These are phyloP conservation scores for Albugo laibachii DNA, from an alignment of 352 stramenopile genomes.

Conservation along the genomic window DNA sequence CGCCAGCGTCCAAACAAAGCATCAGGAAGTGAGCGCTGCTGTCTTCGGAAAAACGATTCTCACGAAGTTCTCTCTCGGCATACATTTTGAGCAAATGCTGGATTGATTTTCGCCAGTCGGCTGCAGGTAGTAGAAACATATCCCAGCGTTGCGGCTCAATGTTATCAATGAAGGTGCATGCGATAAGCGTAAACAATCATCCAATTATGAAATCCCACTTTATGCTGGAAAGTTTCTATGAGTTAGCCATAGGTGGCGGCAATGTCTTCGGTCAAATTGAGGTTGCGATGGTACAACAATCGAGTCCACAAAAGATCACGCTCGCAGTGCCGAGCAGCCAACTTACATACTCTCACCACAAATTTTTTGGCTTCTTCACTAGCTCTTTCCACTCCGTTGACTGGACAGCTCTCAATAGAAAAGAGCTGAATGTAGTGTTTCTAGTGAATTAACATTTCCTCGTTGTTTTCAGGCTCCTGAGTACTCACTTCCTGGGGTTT, in stretches of 20 bases:
- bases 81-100: conserved; percentile 59
- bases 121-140: conserved; percentile 32
- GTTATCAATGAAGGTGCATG: conserved; percentile 51
- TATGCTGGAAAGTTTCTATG: conserved; percentile 33
- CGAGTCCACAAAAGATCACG: conserved; percentile 72
- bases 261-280: conserved; percentile 25
- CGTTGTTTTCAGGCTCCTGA: too few relatives aligned
- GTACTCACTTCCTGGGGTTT: too few relatives aligned
- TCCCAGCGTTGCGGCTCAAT: conserved; percentile 59
- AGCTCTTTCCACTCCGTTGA: conserved; percentile 36
- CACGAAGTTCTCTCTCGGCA: conserved; percentile 37
- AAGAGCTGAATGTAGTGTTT: too few relatives aligned
- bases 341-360: conserved; percentile 51
- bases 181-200: conserved; percentile 63
- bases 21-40: conserved; percentile 55
- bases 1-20: conserved; percentile 59
- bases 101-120: conserved; percentile 63
- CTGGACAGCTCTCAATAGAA: too few relatives aligned
- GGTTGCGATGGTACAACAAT: conserved; percentile 45
- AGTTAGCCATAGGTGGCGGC: conserved; percentile 26
- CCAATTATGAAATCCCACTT: conserved; percentile 65
- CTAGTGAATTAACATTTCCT: too few relatives aligned
- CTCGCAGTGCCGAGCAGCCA: conserved; percentile 62
- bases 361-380: conserved; percentile 56
- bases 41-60: conserved; percentile 71